Evolutionary conservation across 306 rosid species (phyloP).

Genomic region (Cucurbita maxima): DNA sequence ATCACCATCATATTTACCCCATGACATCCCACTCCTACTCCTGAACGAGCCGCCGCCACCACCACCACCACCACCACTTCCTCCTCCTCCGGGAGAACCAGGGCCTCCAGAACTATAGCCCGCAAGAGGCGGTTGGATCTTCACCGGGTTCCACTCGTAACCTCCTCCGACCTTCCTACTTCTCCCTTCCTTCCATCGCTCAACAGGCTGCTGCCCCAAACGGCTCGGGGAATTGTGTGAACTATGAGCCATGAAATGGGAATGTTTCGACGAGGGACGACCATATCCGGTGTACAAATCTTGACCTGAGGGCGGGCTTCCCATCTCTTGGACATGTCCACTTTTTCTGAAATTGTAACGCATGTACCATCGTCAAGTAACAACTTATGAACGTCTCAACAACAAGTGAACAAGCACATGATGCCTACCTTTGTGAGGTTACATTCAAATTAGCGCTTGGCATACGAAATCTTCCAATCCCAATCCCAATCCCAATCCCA

Average conservation of each 20-base stretch:
- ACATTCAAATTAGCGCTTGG: constrained; percentile 35
- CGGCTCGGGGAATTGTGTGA: constrained; percentile 84
- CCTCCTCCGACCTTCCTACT: constrained; percentile 25
- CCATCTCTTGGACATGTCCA: constrained; percentile 71
- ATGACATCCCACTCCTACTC: constrained; percentile 48
- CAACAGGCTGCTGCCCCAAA: constrained; percentile 71
- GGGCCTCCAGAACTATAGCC: constrained; percentile 51
- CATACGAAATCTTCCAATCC: constrained; percentile 42
- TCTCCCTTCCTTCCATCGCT: constrained; percentile 56
- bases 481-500: constrained; percentile 62
- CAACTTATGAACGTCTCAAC: neutral
- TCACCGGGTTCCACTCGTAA: constrained; percentile 66
- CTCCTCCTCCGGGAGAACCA: constrained; percentile 50
- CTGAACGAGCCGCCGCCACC: constrained; percentile 26
- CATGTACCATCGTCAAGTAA: too few relatives aligned
- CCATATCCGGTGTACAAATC: constrained; percentile 42
- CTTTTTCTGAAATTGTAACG: constrained; percentile 31
- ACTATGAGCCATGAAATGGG: constrained; percentile 56
- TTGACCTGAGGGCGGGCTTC: constrained; percentile 45
- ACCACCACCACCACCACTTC: neutral
- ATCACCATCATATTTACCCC: constrained; percentile 43
- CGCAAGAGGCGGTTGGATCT: constrained; percentile 57
- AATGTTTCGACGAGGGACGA: constrained; percentile 47
- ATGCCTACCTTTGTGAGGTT: constrained; percentile 49
- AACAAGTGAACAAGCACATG: neutral